These are phyloP conservation scores for Mollisiaceae sp. DNA, from an alignment of 2,329 filamentous ascomycete genomes.

Conservation along the genomic window DNA sequence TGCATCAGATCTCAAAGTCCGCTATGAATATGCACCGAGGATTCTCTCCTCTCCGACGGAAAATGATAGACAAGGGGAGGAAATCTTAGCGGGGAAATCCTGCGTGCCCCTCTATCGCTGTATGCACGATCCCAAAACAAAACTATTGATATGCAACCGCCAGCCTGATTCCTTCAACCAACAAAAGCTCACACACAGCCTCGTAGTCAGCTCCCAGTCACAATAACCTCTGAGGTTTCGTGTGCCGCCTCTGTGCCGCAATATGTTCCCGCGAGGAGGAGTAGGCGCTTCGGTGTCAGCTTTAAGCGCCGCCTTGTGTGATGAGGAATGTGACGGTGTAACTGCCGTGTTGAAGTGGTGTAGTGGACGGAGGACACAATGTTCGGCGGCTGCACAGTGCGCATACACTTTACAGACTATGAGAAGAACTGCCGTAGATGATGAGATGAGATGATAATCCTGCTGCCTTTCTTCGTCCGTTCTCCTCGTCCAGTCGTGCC, in stretches of 20 bases:
- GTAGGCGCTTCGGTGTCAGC: background rate
- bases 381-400: background rate
- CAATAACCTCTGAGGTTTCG: background rate
- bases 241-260: background rate
- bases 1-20: background rate
- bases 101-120: background rate
- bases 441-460: too few relatives aligned
- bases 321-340: background rate
- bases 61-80: background rate
- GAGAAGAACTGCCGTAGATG: too few relatives aligned
- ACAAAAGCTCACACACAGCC: background rate
- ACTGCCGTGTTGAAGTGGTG: background rate
- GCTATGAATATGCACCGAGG: conserved; percentile 1
- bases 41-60: background rate
- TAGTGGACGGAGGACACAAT: background rate
- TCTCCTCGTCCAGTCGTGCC: background rate
- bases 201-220: background rate
- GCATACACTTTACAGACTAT: too few relatives aligned
- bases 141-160: background rate
- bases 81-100: background rate
- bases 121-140: background rate
- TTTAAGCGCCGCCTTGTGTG: conserved; percentile 5
- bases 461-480: background rate
- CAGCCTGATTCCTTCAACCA: background rate
- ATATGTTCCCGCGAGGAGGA: background rate